Percentiles rank a stretch among this genome's conserved stretches.
phyloP scores from a whole-genome alignment of 2,329 filamentous ascomycete species.

The Ophiocordyceps camponoti-leonardi region DNA sequence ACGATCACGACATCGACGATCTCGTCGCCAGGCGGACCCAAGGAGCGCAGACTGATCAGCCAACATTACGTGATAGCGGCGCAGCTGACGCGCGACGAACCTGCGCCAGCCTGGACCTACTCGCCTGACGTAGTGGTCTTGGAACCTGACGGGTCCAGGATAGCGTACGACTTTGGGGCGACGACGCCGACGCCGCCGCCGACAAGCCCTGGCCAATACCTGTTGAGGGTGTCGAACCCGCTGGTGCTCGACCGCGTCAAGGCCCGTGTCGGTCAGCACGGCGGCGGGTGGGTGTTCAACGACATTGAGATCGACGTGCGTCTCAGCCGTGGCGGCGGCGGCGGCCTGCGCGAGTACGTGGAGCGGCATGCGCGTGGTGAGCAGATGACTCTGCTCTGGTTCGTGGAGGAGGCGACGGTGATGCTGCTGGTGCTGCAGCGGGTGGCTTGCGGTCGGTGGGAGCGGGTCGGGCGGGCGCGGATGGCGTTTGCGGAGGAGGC shows the following conservation, averaged over 20 bases:
- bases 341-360: slow-evolving; percentile 15
- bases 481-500: slow-evolving; percentile 16
- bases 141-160: slow-evolving; percentile 8
- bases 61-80: slow-evolving; percentile 18
- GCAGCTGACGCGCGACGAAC: slow-evolving; percentile 16
- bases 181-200: slow-evolving; percentile 7
- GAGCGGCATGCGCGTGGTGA: slow-evolving; percentile 15
- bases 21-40: slow-evolving; percentile 5
- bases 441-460: slow-evolving; percentile 9
- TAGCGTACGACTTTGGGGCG: slow-evolving; percentile 14
- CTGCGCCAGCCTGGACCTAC: slow-evolving; percentile 15
- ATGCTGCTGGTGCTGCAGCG: slow-evolving; percentile 17
- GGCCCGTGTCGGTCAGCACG: slow-evolving; percentile 9
- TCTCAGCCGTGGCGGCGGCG: slow-evolving; percentile 10
- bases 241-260: slow-evolving; percentile 17
- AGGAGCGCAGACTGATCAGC: slow-evolving; percentile 14
- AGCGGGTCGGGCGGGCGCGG: slow-evolving; percentile 16
- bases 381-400: slow-evolving; percentile 19
- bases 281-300: slow-evolving; percentile 17
- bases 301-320: slow-evolving; percentile 15
- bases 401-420: slow-evolving; percentile 15
- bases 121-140: slow-evolving; percentile 15
- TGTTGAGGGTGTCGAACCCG: slow-evolving; percentile 14
- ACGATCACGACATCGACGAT: too few species aligned
- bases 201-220: slow-evolving; percentile 10